Conservation (phyloP, 345 rosid genomes). For the Moricandia arvensis region DNA sequence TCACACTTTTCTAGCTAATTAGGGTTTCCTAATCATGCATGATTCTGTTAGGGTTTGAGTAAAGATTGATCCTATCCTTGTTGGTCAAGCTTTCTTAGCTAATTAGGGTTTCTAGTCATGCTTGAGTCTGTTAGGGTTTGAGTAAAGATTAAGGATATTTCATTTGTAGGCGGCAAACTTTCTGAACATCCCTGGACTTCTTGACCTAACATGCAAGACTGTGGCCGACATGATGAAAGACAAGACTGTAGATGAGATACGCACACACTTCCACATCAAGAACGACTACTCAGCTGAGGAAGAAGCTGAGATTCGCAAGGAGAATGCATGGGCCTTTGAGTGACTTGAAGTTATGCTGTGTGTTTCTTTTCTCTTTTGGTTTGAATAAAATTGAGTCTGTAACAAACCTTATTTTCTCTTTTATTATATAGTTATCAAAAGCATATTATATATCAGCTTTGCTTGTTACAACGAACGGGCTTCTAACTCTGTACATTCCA, state of each 20-base stretch:
- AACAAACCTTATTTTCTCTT: not conserved
- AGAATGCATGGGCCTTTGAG: slow-evolving; percentile 79
- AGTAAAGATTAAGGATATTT: not conserved
- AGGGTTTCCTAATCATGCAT: slow-evolving; percentile 6
- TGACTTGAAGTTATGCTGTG: slow-evolving; percentile 24
- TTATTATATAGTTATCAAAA: not conserved
- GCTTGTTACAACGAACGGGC: slow-evolving; percentile 47
- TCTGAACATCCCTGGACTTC: slow-evolving; percentile 59
- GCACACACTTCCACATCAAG: slow-evolving; percentile 54
- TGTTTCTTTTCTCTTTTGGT: not conserved
- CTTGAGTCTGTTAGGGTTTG: not conserved
- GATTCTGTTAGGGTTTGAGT: not conserved
- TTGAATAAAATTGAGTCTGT: not conserved
- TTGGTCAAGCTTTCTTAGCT: slow-evolving; percentile 12
- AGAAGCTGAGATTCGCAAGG: slow-evolving; percentile 63
- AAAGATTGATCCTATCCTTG: slow-evolving; percentile 52
- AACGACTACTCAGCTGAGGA: slow-evolving; percentile 69
- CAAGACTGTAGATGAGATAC: slow-evolving; percentile 59
- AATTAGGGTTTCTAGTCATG: slow-evolving; percentile 16
- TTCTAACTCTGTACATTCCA: slow-evolving; percentile 48
- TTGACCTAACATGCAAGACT: slow-evolving; percentile 67
- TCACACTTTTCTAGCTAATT: not conserved
- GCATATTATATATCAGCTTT: slow-evolving; percentile 7
- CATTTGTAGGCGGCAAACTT: slow-evolving; percentile 72
- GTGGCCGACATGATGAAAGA: slow-evolving; percentile 74